Conservation (phyloP, 2,329 filamentous ascomycete species). For the Penicillium sp. region DNA sequence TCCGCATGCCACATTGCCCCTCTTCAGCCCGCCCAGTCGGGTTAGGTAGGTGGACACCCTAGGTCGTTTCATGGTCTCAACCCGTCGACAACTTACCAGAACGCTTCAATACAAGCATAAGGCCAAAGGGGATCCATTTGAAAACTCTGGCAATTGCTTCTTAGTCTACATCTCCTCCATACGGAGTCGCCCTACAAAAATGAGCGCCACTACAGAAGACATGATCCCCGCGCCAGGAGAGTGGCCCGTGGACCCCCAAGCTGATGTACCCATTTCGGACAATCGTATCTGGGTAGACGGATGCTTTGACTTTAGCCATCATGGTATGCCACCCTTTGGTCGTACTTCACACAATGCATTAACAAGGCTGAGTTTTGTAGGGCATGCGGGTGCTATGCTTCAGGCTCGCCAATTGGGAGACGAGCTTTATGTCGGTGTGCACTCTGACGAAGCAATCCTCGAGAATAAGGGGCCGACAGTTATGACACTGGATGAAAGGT, state of each 20-base stretch:
- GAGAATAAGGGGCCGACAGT: slow-evolving; percentile 97
- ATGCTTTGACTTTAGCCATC: slow-evolving; percentile 98
- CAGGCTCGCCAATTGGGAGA: slow-evolving; percentile 85
- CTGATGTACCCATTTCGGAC: slow-evolving; percentile 50
- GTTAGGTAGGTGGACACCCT: too few species aligned
- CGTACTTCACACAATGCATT: neutral
- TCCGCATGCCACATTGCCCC: too few species aligned
- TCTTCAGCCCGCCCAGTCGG: too few species aligned
- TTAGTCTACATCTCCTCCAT: too few species aligned
- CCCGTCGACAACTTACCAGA: too few species aligned
- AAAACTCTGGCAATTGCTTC: too few species aligned
- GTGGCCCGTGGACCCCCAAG: slow-evolving; percentile 57
- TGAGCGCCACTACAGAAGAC: too few species aligned
- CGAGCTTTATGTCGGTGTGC: slow-evolving; percentile 83
- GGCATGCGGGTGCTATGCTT: slow-evolving; percentile 92
- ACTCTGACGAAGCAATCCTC: slow-evolving; percentile 89
- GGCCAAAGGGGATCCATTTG: too few species aligned
- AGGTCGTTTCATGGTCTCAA: too few species aligned
- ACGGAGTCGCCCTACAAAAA: too few species aligned
- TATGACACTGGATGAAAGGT: slow-evolving; percentile 86
- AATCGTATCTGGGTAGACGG: slow-evolving; percentile 94
- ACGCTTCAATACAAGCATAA: too few species aligned
- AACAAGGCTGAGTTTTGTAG: too few species aligned
- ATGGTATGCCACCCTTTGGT: slow-evolving; percentile 66
- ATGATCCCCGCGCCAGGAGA: slow-evolving; percentile 46